Percentiles rank a stretch among this genome's conserved stretches.
Conservation (phyloP, 768 basidiomycete species). For the Kwoniella mangroviensis region DNA sequence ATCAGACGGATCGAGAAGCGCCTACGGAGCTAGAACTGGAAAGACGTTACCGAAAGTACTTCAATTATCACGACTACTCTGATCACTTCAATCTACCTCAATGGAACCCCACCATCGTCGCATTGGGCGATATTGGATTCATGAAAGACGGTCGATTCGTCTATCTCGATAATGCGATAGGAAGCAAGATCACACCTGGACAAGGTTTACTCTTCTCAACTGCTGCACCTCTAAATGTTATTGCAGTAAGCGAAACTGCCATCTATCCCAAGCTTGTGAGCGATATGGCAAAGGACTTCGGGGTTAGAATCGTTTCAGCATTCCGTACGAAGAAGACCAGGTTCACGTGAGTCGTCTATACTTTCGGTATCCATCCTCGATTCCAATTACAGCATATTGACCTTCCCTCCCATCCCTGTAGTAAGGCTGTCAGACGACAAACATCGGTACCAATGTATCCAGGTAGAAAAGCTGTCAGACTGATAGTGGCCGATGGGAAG, state of each 20-base stretch:
- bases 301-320: slow-evolving; percentile 62
- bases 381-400: background rate
- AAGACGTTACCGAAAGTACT: slow-evolving; percentile 7
- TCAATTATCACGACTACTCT: slow-evolving; percentile 12
- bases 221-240: slow-evolving; percentile 6
- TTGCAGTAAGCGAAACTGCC: slow-evolving; percentile 9
- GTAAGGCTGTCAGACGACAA: slow-evolving; percentile 60
- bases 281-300: slow-evolving; percentile 57
- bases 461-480: slow-evolving; percentile 69
- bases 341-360: slow-evolving; percentile 26
- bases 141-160: slow-evolving; percentile 9
- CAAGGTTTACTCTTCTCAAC: background rate
- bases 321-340: slow-evolving; percentile 55
- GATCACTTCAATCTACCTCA: slow-evolving; percentile 13
- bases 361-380: too few relatives aligned
- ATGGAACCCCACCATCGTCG: slow-evolving; percentile 4
- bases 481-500: slow-evolving; percentile 72
- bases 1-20: background rate
- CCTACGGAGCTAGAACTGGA: slow-evolving; percentile 2
- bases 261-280: slow-evolving; percentile 31
- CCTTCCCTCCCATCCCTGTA: slow-evolving; percentile 54
- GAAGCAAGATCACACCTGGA: background rate
- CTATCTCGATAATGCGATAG: background rate
- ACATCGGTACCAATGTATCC: slow-evolving; percentile 68
- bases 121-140: slow-evolving; percentile 10